Evolutionary conservation across 106 monocot species (phyloP).

Genomic region (Triglochin maritima): DNA sequence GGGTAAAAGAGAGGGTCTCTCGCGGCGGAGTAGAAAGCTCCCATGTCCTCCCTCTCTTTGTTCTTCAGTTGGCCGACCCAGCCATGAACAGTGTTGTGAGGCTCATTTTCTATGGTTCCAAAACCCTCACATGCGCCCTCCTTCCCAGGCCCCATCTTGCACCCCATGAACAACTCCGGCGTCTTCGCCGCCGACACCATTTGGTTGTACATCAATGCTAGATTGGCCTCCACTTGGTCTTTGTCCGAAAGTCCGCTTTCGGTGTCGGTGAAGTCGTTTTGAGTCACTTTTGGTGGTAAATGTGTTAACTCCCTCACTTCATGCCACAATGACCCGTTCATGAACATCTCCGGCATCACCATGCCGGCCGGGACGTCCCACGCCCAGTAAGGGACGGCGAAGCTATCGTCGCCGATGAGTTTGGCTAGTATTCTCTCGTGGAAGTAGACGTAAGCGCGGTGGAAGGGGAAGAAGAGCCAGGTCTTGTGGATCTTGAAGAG

Average conservation of each 20-base stretch:
- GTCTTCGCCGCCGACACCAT: constrained; percentile 21
- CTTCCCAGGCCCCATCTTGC: constrained; percentile 6
- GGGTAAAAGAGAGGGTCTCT: constrained; percentile 23
- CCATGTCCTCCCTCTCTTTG: constrained; percentile 17
- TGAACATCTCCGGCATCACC: constrained; percentile 19
- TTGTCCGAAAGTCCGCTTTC: neutral
- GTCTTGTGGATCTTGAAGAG: constrained; percentile 9
- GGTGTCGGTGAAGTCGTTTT: constrained; percentile 22
- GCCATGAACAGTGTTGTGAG: constrained; percentile 13
- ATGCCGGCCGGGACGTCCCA: constrained; percentile 26
- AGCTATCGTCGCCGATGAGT: constrained; percentile 28
- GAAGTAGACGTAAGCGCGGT: constrained; percentile 37
- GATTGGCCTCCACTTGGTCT: constrained; percentile 31
- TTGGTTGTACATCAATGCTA: constrained; percentile 47
- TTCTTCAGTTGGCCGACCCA: constrained; percentile 8
- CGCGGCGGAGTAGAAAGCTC: constrained; percentile 19
- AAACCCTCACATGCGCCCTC: constrained; percentile 7
- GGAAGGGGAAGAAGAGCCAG: constrained; percentile 33
- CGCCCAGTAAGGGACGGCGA: constrained; percentile 38
- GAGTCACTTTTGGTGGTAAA: constrained; percentile 15
- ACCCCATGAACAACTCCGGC: constrained; percentile 26
- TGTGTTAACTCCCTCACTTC: constrained; percentile 8
- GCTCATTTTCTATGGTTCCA: constrained; percentile 11
- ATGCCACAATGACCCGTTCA: constrained; percentile 14
- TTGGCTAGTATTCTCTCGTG: constrained; percentile 28